Evolutionary conservation across 306 rosid genomes (phyloP).

Genomic region (Canavalia ensiformis): DNA sequence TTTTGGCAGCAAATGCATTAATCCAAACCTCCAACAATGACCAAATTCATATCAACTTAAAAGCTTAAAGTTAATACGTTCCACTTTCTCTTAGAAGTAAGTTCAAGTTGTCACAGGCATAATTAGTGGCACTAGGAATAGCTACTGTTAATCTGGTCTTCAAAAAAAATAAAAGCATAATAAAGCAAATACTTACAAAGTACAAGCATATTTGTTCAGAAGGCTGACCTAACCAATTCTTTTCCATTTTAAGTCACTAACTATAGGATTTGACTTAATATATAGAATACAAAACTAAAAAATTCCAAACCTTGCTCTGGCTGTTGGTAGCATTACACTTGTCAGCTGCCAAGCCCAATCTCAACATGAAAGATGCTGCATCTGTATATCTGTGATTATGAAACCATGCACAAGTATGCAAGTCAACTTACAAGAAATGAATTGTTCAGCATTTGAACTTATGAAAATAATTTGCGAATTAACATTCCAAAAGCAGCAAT

Average conservation of each 20-base stretch:
- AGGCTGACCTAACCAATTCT: neutral
- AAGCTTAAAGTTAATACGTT: neutral
- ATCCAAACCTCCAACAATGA: neutral
- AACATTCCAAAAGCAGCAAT: conserved; percentile 20
- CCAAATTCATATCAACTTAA: neutral
- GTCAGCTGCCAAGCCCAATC: conserved; percentile 93
- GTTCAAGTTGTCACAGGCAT: neutral
- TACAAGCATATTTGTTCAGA: neutral
- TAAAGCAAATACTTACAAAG: conserved; percentile 19
- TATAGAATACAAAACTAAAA: neutral
- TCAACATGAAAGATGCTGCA: conserved; percentile 78
- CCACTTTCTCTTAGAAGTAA: conserved; percentile 1
- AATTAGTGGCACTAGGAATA: neutral
- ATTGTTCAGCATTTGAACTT: conserved; percentile 23
- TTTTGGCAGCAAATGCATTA: conserved; percentile 2
- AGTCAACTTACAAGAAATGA: conserved; percentile 31
- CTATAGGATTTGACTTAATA: neutral
- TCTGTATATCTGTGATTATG: conserved; percentile 74
- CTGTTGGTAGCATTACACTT: conserved; percentile 88
- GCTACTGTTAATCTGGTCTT: neutral
- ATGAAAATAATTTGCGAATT: neutral
- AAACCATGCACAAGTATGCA: conserved; percentile 35
- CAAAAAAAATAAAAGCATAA: neutral
- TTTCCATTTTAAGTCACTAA: neutral
- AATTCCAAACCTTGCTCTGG: conserved; percentile 81